These are phyloP conservation scores for Bifiguratus adelaidae DNA, from an alignment of 192 early-diverging fungal genomes.

Conservation along the genomic window DNA sequence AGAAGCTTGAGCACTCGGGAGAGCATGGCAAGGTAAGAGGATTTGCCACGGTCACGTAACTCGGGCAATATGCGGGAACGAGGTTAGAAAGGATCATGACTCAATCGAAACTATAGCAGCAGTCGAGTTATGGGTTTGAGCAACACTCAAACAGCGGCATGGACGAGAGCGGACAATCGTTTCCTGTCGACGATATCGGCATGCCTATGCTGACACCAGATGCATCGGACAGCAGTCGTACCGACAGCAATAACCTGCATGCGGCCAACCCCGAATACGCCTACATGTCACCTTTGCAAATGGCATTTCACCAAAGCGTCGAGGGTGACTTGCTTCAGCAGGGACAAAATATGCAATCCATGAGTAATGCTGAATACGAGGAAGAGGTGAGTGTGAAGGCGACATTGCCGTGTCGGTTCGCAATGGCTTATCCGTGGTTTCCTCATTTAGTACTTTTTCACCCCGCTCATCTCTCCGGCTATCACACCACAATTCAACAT, in stretches of 20 bases:
- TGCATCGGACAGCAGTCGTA: constrained; percentile 6
- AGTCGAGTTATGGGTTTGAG: background rate
- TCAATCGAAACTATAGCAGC: too few species aligned
- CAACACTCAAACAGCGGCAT: background rate
- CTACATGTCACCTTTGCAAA: constrained; percentile 21
- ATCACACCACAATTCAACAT: constrained; percentile 46
- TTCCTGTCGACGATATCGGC: background rate
- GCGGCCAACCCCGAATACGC: constrained; percentile 15
- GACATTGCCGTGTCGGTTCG: constrained; percentile 1
- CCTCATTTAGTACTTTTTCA: constrained; percentile 27
- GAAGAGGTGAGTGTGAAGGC: constrained; percentile 5
- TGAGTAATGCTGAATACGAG: constrained; percentile 5
- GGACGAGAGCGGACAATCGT: background rate
- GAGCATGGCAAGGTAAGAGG: too few species aligned
- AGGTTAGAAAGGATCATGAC: too few species aligned
- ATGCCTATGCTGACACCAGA: constrained; percentile 16
- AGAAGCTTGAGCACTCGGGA: too few species aligned
- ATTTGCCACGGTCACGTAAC: too few species aligned
- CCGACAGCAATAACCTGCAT: constrained; percentile 6
- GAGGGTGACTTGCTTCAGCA: constrained; percentile 1
- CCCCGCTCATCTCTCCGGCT: constrained; percentile 60
- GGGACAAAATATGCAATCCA: constrained; percentile 6
- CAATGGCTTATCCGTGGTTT: background rate
- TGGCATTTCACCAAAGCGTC: background rate
- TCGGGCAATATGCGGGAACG: too few species aligned